Evolutionary conservation across 352 stramenopile genomes (phyloP).

Genomic region (Phytophthora sp.): DNA sequence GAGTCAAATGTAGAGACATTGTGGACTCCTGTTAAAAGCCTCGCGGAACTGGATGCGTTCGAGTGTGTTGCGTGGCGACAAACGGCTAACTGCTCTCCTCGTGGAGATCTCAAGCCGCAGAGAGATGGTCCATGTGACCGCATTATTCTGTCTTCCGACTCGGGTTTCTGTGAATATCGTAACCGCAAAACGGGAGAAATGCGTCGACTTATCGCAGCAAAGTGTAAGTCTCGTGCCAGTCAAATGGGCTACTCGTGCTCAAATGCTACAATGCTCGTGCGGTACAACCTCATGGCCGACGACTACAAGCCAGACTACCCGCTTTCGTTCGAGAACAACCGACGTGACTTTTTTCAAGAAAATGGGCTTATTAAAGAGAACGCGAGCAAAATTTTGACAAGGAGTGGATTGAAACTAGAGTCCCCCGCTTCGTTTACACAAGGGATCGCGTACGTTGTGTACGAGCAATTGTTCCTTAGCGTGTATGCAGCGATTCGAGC

Average conservation of each 20-base stretch:
- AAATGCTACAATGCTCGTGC: conserved; percentile 51
- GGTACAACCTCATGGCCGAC: conserved; percentile 51
- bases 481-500: conserved; percentile 59
- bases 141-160: conserved; percentile 40
- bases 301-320: conserved; percentile 52
- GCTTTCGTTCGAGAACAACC: conserved; percentile 33
- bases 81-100: conserved; percentile 50
- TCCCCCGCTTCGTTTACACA: conserved; percentile 25
- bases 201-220: conserved; percentile 45
- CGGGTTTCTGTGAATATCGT: conserved; percentile 61
- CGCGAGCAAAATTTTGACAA: conserved; percentile 57
- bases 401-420: conserved; percentile 25
- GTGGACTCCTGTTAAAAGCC: conserved; percentile 29
- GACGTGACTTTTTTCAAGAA: conserved; percentile 30
- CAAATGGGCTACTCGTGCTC: conserved; percentile 49
- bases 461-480: conserved; percentile 56
- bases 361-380: conserved; percentile 41
- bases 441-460: conserved; percentile 63
- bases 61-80: conserved; percentile 61
- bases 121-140: conserved; percentile 41
- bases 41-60: conserved; percentile 41
- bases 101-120: conserved; percentile 32
- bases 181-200: conserved; percentile 42
- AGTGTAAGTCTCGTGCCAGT: conserved; percentile 57
- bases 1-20: conserved; percentile 18